These are phyloP conservation scores for Fusarium staphyleae DNA, from an alignment of 2,329 filamentous ascomycete genomes.

Conservation along the genomic window DNA sequence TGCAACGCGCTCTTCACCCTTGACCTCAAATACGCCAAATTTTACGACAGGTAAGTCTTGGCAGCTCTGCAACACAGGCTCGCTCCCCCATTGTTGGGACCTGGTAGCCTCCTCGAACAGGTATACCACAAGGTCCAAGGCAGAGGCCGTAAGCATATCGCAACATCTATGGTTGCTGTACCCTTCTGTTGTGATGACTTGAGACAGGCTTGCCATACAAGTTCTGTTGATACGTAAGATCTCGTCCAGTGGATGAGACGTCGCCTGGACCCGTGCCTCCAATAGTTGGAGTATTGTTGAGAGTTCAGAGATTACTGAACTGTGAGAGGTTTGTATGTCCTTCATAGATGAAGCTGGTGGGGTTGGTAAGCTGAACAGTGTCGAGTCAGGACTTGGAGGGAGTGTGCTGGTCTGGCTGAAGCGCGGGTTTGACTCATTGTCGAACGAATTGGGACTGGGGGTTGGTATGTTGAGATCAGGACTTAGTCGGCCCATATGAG, in stretches of 20 bases:
- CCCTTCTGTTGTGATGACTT: not conserved
- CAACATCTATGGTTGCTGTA: not conserved
- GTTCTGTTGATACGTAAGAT: not conserved
- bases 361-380: not conserved
- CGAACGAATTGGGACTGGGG: not conserved
- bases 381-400: not conserved
- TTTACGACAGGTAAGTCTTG: not conserved
- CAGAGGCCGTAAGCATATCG: not conserved
- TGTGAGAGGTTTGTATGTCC: not conserved
- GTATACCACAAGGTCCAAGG: constrained; percentile 2
- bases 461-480: no score
- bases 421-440: not conserved
- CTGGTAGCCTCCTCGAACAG: constrained; percentile 3
- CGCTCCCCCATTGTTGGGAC: not conserved
- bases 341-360: not conserved
- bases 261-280: not conserved
- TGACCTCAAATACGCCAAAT: constrained; percentile 6
- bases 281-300: not conserved
- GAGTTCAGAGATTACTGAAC: not conserved
- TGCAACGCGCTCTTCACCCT: not conserved
- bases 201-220: not conserved
- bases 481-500: no score
- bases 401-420: not conserved
- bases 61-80: not conserved
- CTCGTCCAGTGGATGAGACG: not conserved